Evolutionary conservation across 2,329 filamentous ascomycete genomes (phyloP).

Genomic region (Rasamsonia emersonii): DNA sequence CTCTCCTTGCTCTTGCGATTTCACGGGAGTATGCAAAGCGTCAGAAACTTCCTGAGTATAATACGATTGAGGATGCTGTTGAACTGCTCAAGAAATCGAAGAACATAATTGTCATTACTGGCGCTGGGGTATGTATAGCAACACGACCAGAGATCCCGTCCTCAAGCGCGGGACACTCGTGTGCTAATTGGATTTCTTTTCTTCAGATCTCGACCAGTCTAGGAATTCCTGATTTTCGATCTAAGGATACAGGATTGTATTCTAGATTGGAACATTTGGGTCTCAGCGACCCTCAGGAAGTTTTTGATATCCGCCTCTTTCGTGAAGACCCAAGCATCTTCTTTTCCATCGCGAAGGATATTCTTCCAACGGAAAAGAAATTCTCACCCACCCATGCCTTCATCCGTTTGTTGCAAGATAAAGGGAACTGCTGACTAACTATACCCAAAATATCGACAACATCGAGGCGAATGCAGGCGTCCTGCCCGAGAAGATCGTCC

Average conservation of each 20-base stretch:
- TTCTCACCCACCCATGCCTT: slow-evolving; percentile 93
- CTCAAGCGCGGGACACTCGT: too few relatives aligned
- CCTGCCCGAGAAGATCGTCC: slow-evolving; percentile 69
- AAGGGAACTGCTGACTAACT: slow-evolving; percentile 90
- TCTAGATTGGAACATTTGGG: slow-evolving; percentile 72
- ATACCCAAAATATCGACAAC: slow-evolving; percentile 98
- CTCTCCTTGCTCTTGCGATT: slow-evolving; percentile 67
- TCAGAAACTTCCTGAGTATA: slow-evolving; percentile 69
- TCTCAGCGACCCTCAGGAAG: slow-evolving; percentile 77
- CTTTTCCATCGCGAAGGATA: slow-evolving; percentile 84
- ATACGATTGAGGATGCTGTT: slow-evolving; percentile 81
- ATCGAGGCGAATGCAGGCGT: slow-evolving; percentile 84
- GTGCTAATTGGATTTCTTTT: too few relatives aligned
- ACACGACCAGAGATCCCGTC: too few relatives aligned
- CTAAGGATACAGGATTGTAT: slow-evolving; percentile 86
- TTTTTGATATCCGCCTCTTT: slow-evolving; percentile 87
- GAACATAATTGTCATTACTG: slow-evolving; percentile 90
- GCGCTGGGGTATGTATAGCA: slow-evolving; percentile 56
- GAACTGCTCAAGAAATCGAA: slow-evolving; percentile 61
- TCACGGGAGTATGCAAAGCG: slow-evolving; percentile 73
- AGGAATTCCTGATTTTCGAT: slow-evolving; percentile 94
- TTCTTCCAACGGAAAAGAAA: slow-evolving; percentile 68
- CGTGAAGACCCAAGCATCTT: slow-evolving; percentile 80
- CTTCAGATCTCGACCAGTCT: slow-evolving; percentile 78
- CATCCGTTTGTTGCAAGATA: slow-evolving; percentile 78